Percentiles rank a stretch among this genome's conserved stretches.
Evolutionary conservation across 2,329 filamentous ascomycete species (phyloP).

Genomic region (Escovopsis weberi): DNA sequence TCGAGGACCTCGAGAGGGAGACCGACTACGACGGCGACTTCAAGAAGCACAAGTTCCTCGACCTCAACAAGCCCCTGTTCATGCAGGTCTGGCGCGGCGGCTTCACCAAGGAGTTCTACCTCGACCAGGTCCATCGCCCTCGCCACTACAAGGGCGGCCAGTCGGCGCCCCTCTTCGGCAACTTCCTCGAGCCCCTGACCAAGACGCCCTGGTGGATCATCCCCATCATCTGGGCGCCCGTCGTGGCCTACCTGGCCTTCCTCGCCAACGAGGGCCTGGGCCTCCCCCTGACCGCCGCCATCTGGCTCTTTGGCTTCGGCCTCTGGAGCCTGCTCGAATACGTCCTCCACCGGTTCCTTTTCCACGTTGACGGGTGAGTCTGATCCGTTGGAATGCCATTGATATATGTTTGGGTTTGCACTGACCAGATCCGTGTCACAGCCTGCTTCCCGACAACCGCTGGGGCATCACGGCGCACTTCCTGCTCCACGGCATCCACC

Average conservation of each 20-base stretch:
- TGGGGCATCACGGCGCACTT: slow-evolving; percentile 81
- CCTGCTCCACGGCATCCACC: slow-evolving; percentile 88
- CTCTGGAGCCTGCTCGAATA: slow-evolving; percentile 92
- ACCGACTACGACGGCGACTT: slow-evolving; percentile 67
- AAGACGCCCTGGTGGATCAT: slow-evolving; percentile 92
- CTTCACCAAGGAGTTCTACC: slow-evolving; percentile 91
- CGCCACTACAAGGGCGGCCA: slow-evolving; percentile 89
- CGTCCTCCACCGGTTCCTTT: slow-evolving; percentile 72
- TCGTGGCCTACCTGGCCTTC: slow-evolving; percentile 56
- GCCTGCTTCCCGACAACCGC: slow-evolving; percentile 80
- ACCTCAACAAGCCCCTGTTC: slow-evolving; percentile 71
- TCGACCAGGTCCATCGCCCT: slow-evolving; percentile 89
- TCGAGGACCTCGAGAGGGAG: slow-evolving; percentile 73
- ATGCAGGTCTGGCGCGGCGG: slow-evolving; percentile 77
- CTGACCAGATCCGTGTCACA: slow-evolving; percentile 28
- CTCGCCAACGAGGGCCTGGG: slow-evolving; percentile 48
- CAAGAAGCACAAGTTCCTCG: slow-evolving; percentile 85
- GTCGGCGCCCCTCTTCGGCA: slow-evolving; percentile 89
- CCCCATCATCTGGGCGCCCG: slow-evolving; percentile 74
- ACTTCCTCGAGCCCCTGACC: slow-evolving; percentile 94
- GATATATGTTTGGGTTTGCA: too few species aligned
- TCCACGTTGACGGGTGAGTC: slow-evolving; percentile 81
- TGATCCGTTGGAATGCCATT: background rate
- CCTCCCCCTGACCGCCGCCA: slow-evolving; percentile 35
- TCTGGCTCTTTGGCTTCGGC: slow-evolving; percentile 56